Evolutionary conservation across 345 rosid genomes (phyloP), one percentile per base, ranked within the genome.

Genomic region (Murraya koenigii): DNA sequence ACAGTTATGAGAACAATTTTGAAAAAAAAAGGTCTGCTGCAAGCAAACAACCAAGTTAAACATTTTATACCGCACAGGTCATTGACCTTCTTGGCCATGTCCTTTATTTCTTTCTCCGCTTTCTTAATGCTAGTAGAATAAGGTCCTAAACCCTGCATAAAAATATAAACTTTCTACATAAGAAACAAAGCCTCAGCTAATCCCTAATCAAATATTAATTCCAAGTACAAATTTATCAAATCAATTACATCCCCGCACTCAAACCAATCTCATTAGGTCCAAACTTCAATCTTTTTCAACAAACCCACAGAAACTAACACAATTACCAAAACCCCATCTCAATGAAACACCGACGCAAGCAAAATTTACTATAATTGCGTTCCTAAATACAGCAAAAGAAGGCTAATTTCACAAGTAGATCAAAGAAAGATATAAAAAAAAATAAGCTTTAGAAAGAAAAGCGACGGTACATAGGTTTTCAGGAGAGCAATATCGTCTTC

Each of bases 401-500:
- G 1, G n/a, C 30, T 26, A 26, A 6, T 65, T 20, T 15, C 17
- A 32, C 15, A 23, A 58, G 54, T 28, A 25, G 66, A 72, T 58
- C 54, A 47, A 58, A 7, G 36, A 35, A 36, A 19, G 19, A 1
- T 0, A 25, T 9, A 36, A 11, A 1, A 1, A 72, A 36, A 65
- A 30, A 8, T 72, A 71, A 70, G 75, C 78, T 68, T 71, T 23
- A 0, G 17, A 15, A 28, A 68, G 47, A 47, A 17, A 19, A 71
- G 38, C 39, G 15, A 10, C 38, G 77, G 49, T 89, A 93, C 98
- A 44, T 95, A 95, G 72, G 97, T 95, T 77, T 95, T 95, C 82
- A 95, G 97, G 36, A 95, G 94, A 55, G 98, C 98, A 63, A 95
- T 91, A 58, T 95, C 98, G 76, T 91, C 98, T 80, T 93, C 97